Percentiles rank a stretch among this genome's conserved stretches.
Evolutionary conservation across 169 alveolate species (phyloP).

Genomic region (Cryptosporidium tyzzeri): DNA sequence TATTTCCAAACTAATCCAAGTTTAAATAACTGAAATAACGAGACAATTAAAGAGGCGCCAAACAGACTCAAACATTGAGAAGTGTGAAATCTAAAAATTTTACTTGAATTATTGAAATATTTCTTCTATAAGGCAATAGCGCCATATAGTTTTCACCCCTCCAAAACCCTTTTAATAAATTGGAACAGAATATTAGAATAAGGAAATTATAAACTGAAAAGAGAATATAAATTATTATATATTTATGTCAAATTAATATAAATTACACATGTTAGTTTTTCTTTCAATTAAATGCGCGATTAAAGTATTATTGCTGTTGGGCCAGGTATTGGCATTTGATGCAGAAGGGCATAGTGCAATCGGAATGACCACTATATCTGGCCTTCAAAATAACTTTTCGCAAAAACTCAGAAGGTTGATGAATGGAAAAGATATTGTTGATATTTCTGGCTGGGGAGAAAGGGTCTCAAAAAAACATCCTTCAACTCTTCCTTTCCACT

Average conservation of each 20-base stretch:
- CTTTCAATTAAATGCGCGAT: conserved; percentile 1
- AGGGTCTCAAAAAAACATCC: conserved; percentile 74
- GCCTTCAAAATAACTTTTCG: conserved; percentile 55
- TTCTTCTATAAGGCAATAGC: not conserved
- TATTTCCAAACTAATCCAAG: not conserved
- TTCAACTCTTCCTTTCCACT: conserved; percentile 71
- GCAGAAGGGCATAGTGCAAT: conserved; percentile 80
- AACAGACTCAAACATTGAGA: not conserved
- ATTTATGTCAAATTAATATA: not conserved
- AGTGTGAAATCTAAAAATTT: conserved; percentile 19
- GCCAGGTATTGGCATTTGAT: conserved; percentile 72
- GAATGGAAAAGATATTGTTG: conserved; percentile 79
- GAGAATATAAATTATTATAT: not conserved
- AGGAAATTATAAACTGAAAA: not conserved
- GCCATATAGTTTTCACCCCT: conserved; percentile 2
- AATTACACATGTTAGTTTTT: conserved; percentile 6
- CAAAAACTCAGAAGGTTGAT: conserved; percentile 74
- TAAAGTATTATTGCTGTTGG: not conserved
- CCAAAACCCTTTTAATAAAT: not conserved
- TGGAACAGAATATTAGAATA: not conserved
- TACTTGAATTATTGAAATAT: not conserved
- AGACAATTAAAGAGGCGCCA: conserved; percentile 10
- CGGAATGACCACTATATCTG: conserved; percentile 80
- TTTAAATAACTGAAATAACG: not conserved
- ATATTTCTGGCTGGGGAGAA: conserved; percentile 78